A percentile compares a stretch with the other conserved stretches of the same genome.
phyloP scores from a whole-genome alignment of 768 basidiomycete species.

The Leccinum truebloodii region DNA sequence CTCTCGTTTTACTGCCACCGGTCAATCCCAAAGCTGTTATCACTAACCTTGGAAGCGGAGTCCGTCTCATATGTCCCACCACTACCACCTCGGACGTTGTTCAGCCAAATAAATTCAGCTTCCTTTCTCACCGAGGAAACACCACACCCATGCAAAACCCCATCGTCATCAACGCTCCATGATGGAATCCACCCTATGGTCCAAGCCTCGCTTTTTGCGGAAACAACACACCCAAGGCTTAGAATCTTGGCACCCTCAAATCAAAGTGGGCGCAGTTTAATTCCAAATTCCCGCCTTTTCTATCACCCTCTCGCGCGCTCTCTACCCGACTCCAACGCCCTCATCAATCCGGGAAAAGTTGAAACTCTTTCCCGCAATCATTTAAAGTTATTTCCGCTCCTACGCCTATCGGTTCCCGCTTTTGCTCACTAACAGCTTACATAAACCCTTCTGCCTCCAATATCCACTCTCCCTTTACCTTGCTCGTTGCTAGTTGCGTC shows the following conservation, averaged over 20 bases:
- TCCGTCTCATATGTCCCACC: background rate
- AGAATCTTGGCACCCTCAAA: background rate
- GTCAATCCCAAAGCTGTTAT: background rate
- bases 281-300: background rate
- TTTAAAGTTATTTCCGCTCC: background rate
- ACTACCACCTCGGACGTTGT: background rate
- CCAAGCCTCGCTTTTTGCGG: background rate
- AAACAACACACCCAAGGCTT: background rate
- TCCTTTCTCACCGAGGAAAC: background rate
- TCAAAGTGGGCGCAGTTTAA: background rate
- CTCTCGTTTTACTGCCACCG: background rate
- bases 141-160: no score
- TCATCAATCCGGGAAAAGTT: background rate
- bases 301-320: conserved; percentile 9
- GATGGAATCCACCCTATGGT: background rate
- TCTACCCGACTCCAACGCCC: background rate
- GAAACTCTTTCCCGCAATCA: conserved; percentile 11
- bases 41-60: background rate
- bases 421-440: background rate
- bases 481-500: background rate
- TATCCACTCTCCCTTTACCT: background rate
- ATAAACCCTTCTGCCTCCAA: background rate
- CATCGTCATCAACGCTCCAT: background rate
- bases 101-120: background rate
- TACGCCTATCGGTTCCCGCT: conserved; percentile 14